phyloP scores from a whole-genome alignment of 2,329 filamentous ascomycete genomes.

The Talaromyces islandicus region DNA sequence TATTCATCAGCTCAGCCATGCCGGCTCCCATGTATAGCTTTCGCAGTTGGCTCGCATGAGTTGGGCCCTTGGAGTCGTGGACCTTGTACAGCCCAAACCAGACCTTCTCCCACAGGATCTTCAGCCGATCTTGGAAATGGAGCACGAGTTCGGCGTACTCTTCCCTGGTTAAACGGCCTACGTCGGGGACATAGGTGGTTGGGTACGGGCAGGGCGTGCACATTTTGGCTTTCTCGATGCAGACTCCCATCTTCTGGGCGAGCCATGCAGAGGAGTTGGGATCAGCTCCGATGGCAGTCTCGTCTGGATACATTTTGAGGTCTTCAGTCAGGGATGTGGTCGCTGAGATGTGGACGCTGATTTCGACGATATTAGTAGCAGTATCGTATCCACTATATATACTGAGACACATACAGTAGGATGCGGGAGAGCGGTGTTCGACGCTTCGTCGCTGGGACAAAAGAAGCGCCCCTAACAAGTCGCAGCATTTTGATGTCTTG shows the following conservation, averaged over 20 bases:
- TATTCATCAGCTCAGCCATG: conserved; percentile 3
- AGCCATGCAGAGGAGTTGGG: neutral
- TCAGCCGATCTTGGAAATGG: neutral
- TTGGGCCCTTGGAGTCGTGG: conserved; percentile 10
- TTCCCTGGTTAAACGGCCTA: neutral
- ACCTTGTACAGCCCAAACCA: conserved; percentile 20
- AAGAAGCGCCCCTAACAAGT: neutral
- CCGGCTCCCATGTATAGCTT: conserved; percentile 16
- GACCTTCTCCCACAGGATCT: conserved; percentile 13
- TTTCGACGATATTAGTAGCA: neutral
- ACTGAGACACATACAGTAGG: neutral
- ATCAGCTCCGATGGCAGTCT: neutral
- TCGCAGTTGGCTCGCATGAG: conserved; percentile 14
- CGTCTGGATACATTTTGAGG: neutral
- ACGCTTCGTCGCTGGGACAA: neutral
- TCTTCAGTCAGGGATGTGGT: neutral
- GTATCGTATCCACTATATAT: neutral
- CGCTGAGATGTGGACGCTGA: neutral
- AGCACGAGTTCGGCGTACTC: conserved; percentile 1
- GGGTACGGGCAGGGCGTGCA: conserved; percentile 1
- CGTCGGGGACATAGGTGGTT: neutral
- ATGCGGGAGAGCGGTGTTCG: neutral
- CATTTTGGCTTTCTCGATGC: neutral
- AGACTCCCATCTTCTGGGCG: neutral
- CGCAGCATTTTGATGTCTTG: neutral